Evolutionary conservation across 495 filamentous ascomycete genomes (phyloP).

Genomic region (Podospora didyma): DNA sequence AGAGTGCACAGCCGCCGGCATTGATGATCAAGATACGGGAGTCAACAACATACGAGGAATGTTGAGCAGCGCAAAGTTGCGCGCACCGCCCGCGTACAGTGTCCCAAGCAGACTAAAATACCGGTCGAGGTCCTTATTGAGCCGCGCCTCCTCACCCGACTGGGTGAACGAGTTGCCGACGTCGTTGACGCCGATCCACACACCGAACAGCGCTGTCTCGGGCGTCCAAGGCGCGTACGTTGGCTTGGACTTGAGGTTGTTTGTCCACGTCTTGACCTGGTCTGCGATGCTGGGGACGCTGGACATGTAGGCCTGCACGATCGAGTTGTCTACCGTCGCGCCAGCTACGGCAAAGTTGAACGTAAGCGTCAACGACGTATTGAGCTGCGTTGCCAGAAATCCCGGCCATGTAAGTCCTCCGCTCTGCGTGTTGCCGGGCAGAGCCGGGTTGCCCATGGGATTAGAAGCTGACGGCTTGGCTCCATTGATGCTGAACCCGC

Average conservation of each 20-base stretch:
- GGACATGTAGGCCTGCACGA: conserved; percentile 4
- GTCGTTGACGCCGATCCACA: conserved; percentile 12
- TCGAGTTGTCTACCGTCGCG: conserved; percentile 8
- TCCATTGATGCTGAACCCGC: conserved; percentile 7
- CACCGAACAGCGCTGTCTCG: conserved; percentile 7
- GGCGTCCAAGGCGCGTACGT: conserved; percentile 8
- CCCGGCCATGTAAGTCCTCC: conserved; percentile 8
- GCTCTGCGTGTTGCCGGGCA: conserved; percentile 5
- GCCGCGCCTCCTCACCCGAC: not conserved
- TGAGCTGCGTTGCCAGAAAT: conserved; percentile 8
- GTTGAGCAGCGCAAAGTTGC: conserved; percentile 8
- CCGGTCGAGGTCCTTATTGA: conserved; percentile 6
- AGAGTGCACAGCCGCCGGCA: too few relatives aligned
- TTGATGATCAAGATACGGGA: too few relatives aligned
- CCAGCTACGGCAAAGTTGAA: conserved; percentile 15
- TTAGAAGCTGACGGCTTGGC: conserved; percentile 10
- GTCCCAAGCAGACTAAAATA: conserved; percentile 6
- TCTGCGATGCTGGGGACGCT: conserved; percentile 9
- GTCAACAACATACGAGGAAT: conserved; percentile 5
- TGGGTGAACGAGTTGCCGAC: conserved; percentile 4
- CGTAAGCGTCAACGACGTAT: conserved; percentile 7
- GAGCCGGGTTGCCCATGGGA: conserved; percentile 12
- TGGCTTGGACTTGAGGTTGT: not conserved
- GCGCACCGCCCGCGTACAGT: conserved; percentile 5
- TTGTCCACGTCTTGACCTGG: conserved; percentile 6